phyloP scores from a whole-genome alignment of 352 stramenopile species.

The Globisporangium paroecandrum region DNA sequence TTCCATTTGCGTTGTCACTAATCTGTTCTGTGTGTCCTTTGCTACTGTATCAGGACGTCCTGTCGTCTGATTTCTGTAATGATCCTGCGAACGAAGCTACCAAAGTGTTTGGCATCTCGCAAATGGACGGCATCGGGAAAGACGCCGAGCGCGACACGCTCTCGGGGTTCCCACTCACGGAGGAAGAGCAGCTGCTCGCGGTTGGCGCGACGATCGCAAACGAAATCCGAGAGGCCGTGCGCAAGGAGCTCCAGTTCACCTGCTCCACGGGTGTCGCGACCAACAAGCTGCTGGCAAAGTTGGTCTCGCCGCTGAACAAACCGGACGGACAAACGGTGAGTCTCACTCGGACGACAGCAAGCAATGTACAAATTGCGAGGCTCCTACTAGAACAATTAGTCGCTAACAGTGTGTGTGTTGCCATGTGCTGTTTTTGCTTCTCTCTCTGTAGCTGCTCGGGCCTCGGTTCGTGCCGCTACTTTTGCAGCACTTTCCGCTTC shows the following conservation, averaged over 20 bases:
- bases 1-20: background rate
- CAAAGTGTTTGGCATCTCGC: constrained; percentile 65
- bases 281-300: constrained; percentile 80
- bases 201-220: constrained; percentile 60
- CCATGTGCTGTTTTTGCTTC: background rate
- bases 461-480: constrained; percentile 55
- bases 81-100: constrained; percentile 55
- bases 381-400: background rate
- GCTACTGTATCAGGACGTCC: constrained; percentile 22
- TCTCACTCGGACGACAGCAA: background rate
- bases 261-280: constrained; percentile 74
- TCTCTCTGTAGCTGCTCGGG: constrained; percentile 38
- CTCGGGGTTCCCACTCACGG: constrained; percentile 53
- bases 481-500: constrained; percentile 71
- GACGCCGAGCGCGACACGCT: constrained; percentile 23
- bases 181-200: constrained; percentile 63
- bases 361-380: background rate
- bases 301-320: constrained; percentile 80
- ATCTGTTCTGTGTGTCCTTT: background rate
- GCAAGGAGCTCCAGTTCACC: constrained; percentile 63
- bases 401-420: background rate
- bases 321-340: constrained; percentile 68
- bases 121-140: constrained; percentile 31
- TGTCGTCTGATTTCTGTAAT: constrained; percentile 64
- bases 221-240: constrained; percentile 70